These are phyloP conservation scores for Candida nitratophila DNA, from an alignment of 805 yeast species.

Conservation along the genomic window DNA sequence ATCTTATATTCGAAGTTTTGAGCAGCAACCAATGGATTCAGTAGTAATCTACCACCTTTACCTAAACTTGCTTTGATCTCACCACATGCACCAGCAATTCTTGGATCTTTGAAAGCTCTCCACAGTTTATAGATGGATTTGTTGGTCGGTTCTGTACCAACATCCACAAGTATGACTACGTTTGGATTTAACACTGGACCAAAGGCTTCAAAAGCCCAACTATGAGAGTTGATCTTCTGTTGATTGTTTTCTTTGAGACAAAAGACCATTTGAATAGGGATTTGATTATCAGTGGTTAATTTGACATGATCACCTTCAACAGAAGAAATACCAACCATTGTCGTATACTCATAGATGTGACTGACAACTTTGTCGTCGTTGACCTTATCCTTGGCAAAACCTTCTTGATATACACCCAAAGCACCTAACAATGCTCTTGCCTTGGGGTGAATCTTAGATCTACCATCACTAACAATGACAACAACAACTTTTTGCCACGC, in stretches of 20 bases:
- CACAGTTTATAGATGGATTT: slow-evolving; percentile 84
- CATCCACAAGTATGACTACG: slow-evolving; percentile 79
- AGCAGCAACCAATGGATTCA: slow-evolving; percentile 90
- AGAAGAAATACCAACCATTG: slow-evolving; percentile 77
- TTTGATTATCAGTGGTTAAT: slow-evolving; percentile 54
- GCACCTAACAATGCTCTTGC: slow-evolving; percentile 78
- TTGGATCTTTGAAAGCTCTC: slow-evolving; percentile 72
- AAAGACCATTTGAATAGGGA: slow-evolving; percentile 84
- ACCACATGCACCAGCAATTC: slow-evolving; percentile 97
- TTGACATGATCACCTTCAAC: slow-evolving; percentile 53
- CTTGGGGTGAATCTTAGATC: slow-evolving; percentile 73
- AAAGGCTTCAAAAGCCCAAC: slow-evolving; percentile 96
- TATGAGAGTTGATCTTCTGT: slow-evolving; percentile 88
- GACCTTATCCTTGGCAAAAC: slow-evolving; percentile 87
- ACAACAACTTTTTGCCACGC: slow-evolving; percentile 94
- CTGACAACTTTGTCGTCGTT: slow-evolving; percentile 76
- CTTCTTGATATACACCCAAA: slow-evolving; percentile 89
- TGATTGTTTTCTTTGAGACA: slow-evolving; percentile 87
- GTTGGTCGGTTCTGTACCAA: slow-evolving; percentile 87
- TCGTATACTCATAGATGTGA: slow-evolving; percentile 90
- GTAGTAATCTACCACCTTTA: slow-evolving; percentile 33
- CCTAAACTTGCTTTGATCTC: slow-evolving; percentile 89
- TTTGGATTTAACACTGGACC: slow-evolving; percentile 77
- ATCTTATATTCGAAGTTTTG: slow-evolving; percentile 96
- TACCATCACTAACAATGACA: slow-evolving; percentile 85